A percentile compares a stretch with the other conserved stretches of the same genome.
Evolutionary conservation across 2,329 filamentous ascomycete species (phyloP).

Genomic region (Hymenoscyphus repandus): DNA sequence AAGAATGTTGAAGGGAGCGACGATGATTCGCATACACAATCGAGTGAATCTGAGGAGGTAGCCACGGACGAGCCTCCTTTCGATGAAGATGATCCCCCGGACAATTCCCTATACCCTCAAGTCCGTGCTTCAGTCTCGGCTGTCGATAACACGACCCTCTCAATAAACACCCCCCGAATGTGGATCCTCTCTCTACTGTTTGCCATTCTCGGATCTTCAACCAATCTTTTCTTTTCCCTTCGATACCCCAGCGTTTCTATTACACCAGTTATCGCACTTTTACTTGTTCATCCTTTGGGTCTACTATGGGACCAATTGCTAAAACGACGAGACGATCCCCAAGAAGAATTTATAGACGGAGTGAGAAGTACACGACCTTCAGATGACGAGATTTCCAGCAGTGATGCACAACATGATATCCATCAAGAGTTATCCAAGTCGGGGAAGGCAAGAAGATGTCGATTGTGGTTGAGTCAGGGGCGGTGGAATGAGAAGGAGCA

Average conservation of each 20-base stretch:
- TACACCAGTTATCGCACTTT: slow-evolving; percentile 79
- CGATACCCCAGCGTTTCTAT: slow-evolving; percentile 88
- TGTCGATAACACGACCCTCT: slow-evolving; percentile 69
- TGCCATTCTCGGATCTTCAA: slow-evolving; percentile 73
- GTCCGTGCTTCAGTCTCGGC: slow-evolving; percentile 76
- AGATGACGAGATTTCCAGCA: slow-evolving; percentile 25
- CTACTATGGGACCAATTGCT: slow-evolving; percentile 71
- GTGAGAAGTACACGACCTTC: slow-evolving; percentile 20
- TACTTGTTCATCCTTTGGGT: slow-evolving; percentile 80
- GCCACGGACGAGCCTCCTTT: slow-evolving; percentile 31
- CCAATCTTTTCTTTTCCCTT: slow-evolving; percentile 83
- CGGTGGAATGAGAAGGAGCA: slow-evolving; percentile 87
- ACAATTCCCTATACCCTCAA: slow-evolving; percentile 72
- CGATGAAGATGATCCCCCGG: slow-evolving; percentile 48
- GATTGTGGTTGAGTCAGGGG: slow-evolving; percentile 74
- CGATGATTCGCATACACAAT: slow-evolving; percentile 27
- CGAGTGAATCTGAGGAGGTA: slow-evolving; percentile 26
- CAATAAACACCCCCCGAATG: slow-evolving; percentile 84
- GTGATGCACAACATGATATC: slow-evolving; percentile 8
- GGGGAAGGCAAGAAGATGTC: slow-evolving; percentile 38
- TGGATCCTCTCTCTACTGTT: slow-evolving; percentile 78
- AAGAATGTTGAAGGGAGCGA: neutral
- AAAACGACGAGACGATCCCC: slow-evolving; percentile 52
- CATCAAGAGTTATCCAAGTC: neutral
- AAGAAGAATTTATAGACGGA: slow-evolving; percentile 53